Base-by-base conservation (phyloP, 179 eudicot species). In the Camellia oleifera region DNA sequence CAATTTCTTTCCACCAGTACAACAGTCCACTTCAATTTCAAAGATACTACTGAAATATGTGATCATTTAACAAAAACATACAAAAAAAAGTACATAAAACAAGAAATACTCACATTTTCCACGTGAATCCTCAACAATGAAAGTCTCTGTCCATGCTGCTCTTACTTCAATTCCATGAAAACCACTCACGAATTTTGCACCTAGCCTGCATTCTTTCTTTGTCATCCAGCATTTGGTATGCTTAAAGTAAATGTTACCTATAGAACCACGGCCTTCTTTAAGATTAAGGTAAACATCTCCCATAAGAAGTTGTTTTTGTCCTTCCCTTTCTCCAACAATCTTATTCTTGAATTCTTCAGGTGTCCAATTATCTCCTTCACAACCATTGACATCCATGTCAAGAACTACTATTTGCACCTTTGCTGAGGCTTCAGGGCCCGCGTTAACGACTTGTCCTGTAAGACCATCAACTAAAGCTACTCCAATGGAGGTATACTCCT, bases 161-260 rank as follows among this genome's bases (percentile, higher is more conserved):
- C 83, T 88, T 48, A 95, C 82, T 79, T 88, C 88, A 72, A 86
- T 71, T 69, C 89, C 94, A 77, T 92, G 89, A 82, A 75, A 75
- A 80, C 84, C 87, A 74, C 91, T 92, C 79, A 86, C 83, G 81
- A 92, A 77, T 82, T 92, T 88, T 23, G 92, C 97, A 62, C 98
- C 98, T 48, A 95, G 86, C 81, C 97, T 88, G 85, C 93, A 95
- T 82, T 88, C 90, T 57, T 97, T 92, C 88, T 97, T 90, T 44
- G 97, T 48, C 52, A 48, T 95, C 98, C 98, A 95, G 85, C 98
- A 7, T 48, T 95, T 76, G 98, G 93, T 95, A 84, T 95, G 97
- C 5, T 93, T 93, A 81, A 95, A 91, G 69, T 87, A 87, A 61
- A 93, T 81, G 69, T 93, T 92, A 14, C 94, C 91, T 57, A 95